These are phyloP conservation scores for Coemansia sp. DNA, from an alignment of 192 early-diverging fungal species.

Conservation along the genomic window DNA sequence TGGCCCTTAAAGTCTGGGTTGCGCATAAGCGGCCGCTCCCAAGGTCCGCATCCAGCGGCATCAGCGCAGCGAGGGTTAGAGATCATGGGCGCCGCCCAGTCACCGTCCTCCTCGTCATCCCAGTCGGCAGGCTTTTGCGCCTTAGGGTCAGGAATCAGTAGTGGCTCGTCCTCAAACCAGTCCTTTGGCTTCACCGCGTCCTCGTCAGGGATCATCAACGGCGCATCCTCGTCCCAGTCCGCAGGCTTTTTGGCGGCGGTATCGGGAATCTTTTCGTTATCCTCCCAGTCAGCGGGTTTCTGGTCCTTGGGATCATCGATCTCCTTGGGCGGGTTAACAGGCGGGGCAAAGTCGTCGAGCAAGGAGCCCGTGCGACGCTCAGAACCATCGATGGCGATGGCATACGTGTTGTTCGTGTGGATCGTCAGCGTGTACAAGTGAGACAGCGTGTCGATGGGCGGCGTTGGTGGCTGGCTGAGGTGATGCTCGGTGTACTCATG, in stretches of 20 bases:
- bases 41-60: constrained; percentile 75
- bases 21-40: constrained; percentile 76
- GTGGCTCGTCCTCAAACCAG: constrained; percentile 84
- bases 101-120: constrained; percentile 93
- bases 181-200: constrained; percentile 81
- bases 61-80: constrained; percentile 82
- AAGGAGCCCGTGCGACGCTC: constrained; percentile 69
- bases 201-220: constrained; percentile 72
- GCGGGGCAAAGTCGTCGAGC: constrained; percentile 75
- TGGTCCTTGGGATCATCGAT: constrained; percentile 74
- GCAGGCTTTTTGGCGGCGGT: constrained; percentile 73
- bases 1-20: constrained; percentile 92
- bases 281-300: constrained; percentile 91
- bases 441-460: constrained; percentile 67
- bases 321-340: constrained; percentile 89
- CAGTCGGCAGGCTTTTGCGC: constrained; percentile 87
- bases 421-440: constrained; percentile 87
- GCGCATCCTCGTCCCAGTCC: constrained; percentile 91
- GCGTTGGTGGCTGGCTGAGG: constrained; percentile 66
- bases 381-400: constrained; percentile 76
- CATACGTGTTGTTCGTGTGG: constrained; percentile 78
- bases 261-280: constrained; percentile 81
- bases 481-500: constrained; percentile 88
- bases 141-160: constrained; percentile 75
- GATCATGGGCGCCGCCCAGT: constrained; percentile 78